Conservation (phyloP, 345 rosid genomes). For the Durio zibethinus region DNA sequence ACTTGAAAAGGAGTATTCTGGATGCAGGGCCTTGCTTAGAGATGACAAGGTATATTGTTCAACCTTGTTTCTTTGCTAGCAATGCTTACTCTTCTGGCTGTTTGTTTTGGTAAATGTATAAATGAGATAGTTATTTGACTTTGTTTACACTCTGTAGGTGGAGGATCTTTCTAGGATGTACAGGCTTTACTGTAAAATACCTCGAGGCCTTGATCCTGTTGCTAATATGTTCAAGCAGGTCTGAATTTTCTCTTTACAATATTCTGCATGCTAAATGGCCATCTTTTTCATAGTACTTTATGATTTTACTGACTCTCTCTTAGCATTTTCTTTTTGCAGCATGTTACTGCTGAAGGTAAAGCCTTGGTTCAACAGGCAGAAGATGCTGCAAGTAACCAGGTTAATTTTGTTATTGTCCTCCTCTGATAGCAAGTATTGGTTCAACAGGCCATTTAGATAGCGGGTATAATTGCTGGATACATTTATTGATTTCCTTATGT, state of each 20-base stretch:
- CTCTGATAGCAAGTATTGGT: not conserved
- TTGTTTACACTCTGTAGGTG: slow-evolving; percentile 38
- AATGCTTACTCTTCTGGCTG: not conserved
- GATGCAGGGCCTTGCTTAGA: slow-evolving; percentile 81
- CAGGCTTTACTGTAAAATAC: slow-evolving; percentile 77
- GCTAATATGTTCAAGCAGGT: slow-evolving; percentile 92
- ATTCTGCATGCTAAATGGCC: not conserved
- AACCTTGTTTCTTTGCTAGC: not conserved
- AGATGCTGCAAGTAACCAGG: slow-evolving; percentile 83
- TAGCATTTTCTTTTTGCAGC: slow-evolving; percentile 40
- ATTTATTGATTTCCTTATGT: not conserved
- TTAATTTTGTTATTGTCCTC: slow-evolving; percentile 9
- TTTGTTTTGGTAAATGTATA: not conserved
- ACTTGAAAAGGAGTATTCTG: slow-evolving; percentile 90
- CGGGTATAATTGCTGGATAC: not conserved
- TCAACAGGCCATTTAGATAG: no score
- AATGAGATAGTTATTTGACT: not conserved
- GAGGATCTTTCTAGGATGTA: slow-evolving; percentile 97
- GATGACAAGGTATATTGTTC: slow-evolving; percentile 69
- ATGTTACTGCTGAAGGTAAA: slow-evolving; percentile 84
- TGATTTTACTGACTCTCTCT: slow-evolving; percentile 8
- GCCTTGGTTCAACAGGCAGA: slow-evolving; percentile 90
- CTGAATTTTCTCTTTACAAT: slow-evolving; percentile 7
- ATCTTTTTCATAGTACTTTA: not conserved
- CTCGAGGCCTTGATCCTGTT: slow-evolving; percentile 78